Conservation (phyloP, 208 protist species). For the Leishmania mexicana region DNA sequence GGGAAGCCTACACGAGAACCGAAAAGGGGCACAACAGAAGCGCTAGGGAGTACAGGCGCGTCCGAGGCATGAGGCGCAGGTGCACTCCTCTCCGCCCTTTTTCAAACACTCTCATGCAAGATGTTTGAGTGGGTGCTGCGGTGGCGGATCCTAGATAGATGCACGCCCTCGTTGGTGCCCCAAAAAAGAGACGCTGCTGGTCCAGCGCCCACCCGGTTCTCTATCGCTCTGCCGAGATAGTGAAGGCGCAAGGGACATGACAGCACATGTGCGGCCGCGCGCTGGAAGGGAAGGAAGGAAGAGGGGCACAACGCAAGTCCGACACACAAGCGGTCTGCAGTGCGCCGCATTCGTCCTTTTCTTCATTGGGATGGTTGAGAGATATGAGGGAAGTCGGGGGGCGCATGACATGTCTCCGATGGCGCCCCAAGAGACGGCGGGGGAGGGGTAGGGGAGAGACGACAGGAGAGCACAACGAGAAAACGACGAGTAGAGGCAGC, state of each 20-base stretch:
- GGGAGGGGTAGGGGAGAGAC: background rate
- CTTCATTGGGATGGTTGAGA: background rate
- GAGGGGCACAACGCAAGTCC: background rate
- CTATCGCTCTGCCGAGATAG: background rate
- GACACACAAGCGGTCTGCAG: too few species aligned
- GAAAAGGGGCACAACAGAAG: background rate
- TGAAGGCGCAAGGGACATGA: background rate
- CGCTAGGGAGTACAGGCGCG: background rate
- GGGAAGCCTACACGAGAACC: background rate
- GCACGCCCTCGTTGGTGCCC: too few species aligned
- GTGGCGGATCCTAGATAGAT: background rate
- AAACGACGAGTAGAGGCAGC: background rate
- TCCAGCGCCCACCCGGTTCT: too few species aligned
- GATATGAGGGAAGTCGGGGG: background rate
- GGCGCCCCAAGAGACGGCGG: background rate
- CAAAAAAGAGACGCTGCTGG: background rate
- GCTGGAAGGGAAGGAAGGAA: background rate
- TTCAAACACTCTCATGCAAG: background rate
- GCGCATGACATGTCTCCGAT: background rate
- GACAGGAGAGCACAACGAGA: background rate
- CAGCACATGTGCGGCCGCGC: background rate
- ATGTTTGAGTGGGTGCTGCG: background rate
- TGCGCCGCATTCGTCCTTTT: background rate
- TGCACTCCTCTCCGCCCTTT: background rate
- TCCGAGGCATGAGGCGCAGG: background rate